Percentiles rank a stretch among this genome's conserved stretches.
Evolutionary conservation across 768 basidiomycete species (phyloP).

Genomic region (Calocybe gangraenosa): DNA sequence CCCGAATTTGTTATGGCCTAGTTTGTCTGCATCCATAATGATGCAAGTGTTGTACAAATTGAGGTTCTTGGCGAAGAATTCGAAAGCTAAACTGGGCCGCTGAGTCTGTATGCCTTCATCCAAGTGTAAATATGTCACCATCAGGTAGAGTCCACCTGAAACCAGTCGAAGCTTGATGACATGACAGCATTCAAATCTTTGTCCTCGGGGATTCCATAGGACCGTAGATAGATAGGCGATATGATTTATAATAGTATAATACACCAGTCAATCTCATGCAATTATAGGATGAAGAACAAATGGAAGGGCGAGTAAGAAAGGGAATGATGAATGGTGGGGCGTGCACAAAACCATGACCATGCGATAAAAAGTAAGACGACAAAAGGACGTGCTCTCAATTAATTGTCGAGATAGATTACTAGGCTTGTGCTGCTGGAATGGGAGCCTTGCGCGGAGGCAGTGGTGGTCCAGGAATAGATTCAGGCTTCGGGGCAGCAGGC

Average conservation of each 20-base stretch:
- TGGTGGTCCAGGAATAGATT: constrained; percentile 18
- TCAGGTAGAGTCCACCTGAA: too few species aligned
- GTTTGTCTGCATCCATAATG: too few species aligned
- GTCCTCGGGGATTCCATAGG: not conserved
- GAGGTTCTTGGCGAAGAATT: not conserved
- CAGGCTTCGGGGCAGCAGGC: constrained; percentile 2
- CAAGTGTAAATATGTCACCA: too few species aligned
- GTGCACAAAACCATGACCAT: not conserved
- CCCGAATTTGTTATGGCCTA: not conserved
- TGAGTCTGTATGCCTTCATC: too few species aligned
- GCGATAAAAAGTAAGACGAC: not conserved
- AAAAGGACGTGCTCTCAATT: not conserved
- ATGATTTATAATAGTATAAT: constrained; percentile 1
- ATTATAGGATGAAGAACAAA: not conserved
- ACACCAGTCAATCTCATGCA: not conserved
- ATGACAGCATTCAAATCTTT: too few species aligned
- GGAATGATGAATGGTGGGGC: not conserved
- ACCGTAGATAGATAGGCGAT: constrained; percentile 4
- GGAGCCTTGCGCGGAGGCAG: constrained; percentile 19
- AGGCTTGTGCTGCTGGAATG: constrained; percentile 1
- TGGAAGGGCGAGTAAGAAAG: not conserved
- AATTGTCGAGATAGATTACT: not conserved
- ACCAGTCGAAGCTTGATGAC: too few species aligned
- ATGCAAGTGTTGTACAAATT: not conserved
- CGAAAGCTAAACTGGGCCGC: too few species aligned